Evolutionary conservation across 139 green algal species (phyloP).

Genomic region (Eudorina sp.): DNA sequence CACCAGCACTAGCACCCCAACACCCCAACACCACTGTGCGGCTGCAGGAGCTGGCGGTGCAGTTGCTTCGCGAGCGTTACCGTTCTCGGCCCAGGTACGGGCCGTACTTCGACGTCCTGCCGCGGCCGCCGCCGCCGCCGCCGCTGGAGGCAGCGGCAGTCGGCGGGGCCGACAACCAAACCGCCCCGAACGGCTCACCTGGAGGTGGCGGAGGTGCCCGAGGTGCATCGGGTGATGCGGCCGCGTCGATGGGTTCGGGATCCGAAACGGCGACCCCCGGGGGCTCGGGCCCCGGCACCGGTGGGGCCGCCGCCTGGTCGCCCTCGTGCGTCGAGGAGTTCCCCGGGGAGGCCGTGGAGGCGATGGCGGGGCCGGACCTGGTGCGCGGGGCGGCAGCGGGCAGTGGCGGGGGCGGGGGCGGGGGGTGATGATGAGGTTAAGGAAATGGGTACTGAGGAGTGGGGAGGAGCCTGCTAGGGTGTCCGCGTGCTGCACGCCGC

Average conservation of each 20-base stretch:
- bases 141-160: not conserved
- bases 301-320: not conserved
- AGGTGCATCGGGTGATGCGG: too few relatives aligned
- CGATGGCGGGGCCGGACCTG: constrained; percentile 13
- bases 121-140: not conserved
- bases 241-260: too few relatives aligned
- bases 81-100: constrained; percentile 1
- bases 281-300: too few relatives aligned
- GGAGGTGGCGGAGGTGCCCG: too few relatives aligned
- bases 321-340: constrained; percentile 22
- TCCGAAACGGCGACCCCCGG: too few relatives aligned
- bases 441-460: too few relatives aligned
- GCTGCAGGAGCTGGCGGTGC: constrained; percentile 20
- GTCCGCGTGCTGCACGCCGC: too few relatives aligned
- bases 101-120: constrained; percentile 30
- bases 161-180: not conserved
- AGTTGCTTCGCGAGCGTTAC: constrained; percentile 23
- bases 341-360: not conserved
- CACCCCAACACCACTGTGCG: too few relatives aligned
- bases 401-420: not conserved
- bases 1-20: too few relatives aligned
- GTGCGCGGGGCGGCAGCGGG: not conserved
- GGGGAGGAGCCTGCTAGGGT: too few relatives aligned
- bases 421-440: not conserved
- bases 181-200: too few relatives aligned